Conservation (phyloP, 768 basidiomycete genomes). For the Filobasidium wieringae region DNA sequence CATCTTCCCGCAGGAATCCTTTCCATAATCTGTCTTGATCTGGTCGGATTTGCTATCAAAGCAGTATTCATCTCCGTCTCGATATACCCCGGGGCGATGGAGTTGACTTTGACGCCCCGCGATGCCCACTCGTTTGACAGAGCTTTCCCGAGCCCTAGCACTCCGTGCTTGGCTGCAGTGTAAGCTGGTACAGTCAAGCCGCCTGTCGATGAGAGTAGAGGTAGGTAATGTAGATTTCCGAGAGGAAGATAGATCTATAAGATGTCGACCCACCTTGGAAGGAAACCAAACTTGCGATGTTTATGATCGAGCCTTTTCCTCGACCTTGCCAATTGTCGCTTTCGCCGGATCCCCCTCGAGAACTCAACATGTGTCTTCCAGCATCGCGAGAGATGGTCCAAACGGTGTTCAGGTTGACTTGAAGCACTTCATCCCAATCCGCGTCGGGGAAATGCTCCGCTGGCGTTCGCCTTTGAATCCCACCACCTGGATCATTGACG, state of each 20-base stretch:
- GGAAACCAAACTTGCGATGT: constrained; percentile 48
- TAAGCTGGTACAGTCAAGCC: constrained; percentile 75
- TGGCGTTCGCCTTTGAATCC: constrained; percentile 39
- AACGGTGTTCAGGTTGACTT: constrained; percentile 75
- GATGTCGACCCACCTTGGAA: constrained; percentile 34
- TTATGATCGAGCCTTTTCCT: constrained; percentile 58
- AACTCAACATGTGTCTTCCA: constrained; percentile 68
- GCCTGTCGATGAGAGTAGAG: constrained; percentile 46
- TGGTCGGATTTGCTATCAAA: constrained; percentile 53
- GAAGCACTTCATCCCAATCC: constrained; percentile 66
- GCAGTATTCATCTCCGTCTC: constrained; percentile 69
- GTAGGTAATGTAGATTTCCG: constrained; percentile 29
- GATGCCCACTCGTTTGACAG: constrained; percentile 87
- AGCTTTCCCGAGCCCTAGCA: constrained; percentile 62
- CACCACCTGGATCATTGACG: too few species aligned
- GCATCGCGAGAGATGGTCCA: constrained; percentile 76
- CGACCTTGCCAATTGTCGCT: constrained; percentile 29
- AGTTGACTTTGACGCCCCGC: constrained; percentile 78
- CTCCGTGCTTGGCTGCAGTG: constrained; percentile 73
- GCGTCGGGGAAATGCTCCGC: constrained; percentile 54
- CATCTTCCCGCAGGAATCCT: constrained; percentile 61
- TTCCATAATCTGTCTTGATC: constrained; percentile 59
- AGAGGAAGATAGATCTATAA: too few species aligned
- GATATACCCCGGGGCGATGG: constrained; percentile 77
- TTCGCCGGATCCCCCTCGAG: constrained; percentile 42